Evolutionary conservation across 2,329 filamentous ascomycete genomes (phyloP).

Genomic region (Polychaeton citri): DNA sequence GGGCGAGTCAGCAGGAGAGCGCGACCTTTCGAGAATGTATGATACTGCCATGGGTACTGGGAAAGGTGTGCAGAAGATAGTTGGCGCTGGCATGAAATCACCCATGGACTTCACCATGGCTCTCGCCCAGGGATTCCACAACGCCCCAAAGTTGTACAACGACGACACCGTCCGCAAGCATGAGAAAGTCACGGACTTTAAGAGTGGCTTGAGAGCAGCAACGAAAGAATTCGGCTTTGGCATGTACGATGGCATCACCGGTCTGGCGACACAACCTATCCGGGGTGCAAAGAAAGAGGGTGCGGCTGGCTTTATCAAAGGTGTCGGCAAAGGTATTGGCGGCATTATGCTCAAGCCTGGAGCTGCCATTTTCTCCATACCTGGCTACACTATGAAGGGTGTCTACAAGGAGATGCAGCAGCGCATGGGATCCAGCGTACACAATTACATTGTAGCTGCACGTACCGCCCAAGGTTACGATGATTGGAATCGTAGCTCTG

Average conservation of each 20-base stretch:
- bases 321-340: conserved; percentile 61
- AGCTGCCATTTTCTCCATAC: conserved; percentile 43
- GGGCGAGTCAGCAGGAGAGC: conserved; percentile 39
- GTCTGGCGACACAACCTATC: conserved; percentile 56
- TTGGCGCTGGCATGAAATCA: conserved; percentile 28
- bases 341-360: conserved; percentile 59
- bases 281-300: conserved; percentile 47
- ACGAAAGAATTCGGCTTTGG: conserved; percentile 52
- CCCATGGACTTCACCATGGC: conserved; percentile 50
- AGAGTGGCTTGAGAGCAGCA: conserved; percentile 36
- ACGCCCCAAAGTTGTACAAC: conserved; percentile 56
- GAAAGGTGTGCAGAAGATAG: conserved; percentile 23
- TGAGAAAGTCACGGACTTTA: conserved; percentile 50
- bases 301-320: conserved; percentile 52
- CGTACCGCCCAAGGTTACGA: conserved; percentile 58
- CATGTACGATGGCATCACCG: conserved; percentile 59
- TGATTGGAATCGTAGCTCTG: conserved; percentile 41
- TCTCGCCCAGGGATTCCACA: conserved; percentile 56
- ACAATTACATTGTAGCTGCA: conserved; percentile 63
- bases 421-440: conserved; percentile 50
- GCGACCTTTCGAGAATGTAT: conserved; percentile 26
- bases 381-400: conserved; percentile 61
- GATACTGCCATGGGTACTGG: conserved; percentile 17
- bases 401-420: conserved; percentile 56
- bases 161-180: conserved; percentile 55